These are phyloP conservation scores for Colletotrichum spinosum DNA, from an alignment of 2,329 filamentous ascomycete species.

Conservation along the genomic window DNA sequence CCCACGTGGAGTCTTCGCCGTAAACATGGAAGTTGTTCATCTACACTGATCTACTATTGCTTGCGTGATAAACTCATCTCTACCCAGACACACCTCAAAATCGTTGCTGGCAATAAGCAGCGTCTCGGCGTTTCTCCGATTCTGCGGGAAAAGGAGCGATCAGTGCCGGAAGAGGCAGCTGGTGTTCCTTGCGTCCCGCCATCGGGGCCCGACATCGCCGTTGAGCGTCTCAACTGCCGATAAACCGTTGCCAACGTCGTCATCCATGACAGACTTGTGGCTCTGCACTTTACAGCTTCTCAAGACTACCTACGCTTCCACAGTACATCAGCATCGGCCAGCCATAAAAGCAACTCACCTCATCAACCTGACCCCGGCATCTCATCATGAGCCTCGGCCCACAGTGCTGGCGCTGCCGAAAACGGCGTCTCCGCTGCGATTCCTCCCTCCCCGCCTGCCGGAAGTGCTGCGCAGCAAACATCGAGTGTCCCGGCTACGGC, in stretches of 20 bases:
- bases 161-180: constrained; percentile 14
- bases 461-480: not conserved
- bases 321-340: too few relatives aligned
- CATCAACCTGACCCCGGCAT: too few relatives aligned
- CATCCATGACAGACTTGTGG: not conserved
- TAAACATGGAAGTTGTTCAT: not conserved
- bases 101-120: too few relatives aligned
- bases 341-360: too few relatives aligned
- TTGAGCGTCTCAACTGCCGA: constrained; percentile 6
- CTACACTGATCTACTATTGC: not conserved
- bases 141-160: not conserved
- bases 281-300: not conserved
- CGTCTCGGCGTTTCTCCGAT: not conserved
- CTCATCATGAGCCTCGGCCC: constrained; percentile 18
- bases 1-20: not conserved
- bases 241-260: not conserved
- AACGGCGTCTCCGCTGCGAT: constrained; percentile 21
- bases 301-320: too few relatives aligned
- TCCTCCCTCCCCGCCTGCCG: constrained; percentile 14
- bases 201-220: constrained; percentile 28
- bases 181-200: not conserved
- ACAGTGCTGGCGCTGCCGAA: constrained; percentile 22
- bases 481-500: constrained; percentile 12
- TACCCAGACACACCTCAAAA: not conserved
- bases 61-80: not conserved